phyloP scores from a whole-genome alignment of 441 rosid genomes.

The Capsella rubella region DNA sequence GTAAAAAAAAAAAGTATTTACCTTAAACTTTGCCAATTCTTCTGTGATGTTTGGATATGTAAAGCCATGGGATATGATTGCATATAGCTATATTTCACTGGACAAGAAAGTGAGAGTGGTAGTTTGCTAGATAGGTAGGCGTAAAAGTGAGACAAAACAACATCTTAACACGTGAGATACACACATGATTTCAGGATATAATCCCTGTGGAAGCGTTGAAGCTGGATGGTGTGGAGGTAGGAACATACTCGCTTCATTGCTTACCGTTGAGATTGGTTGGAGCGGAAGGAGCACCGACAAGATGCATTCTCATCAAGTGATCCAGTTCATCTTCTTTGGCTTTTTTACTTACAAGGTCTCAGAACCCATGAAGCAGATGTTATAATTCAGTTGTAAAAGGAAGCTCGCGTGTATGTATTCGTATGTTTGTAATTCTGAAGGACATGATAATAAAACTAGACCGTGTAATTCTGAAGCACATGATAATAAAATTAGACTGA shows the following conservation, averaged over 20 bases:
- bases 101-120: constrained; percentile 22
- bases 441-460: too few species aligned
- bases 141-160: background rate
- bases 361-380: constrained; percentile 11
- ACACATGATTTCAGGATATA: constrained; percentile 52
- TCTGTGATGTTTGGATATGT: constrained; percentile 18
- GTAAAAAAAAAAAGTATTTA: background rate
- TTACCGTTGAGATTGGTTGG: constrained; percentile 67
- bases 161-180: background rate
- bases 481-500: background rate
- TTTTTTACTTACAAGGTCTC: constrained; percentile 2
- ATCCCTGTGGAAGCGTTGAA: constrained; percentile 76
- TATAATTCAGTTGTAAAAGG: constrained; percentile 6
- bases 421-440: background rate
- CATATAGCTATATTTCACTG: constrained; percentile 8
- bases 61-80: constrained; percentile 5
- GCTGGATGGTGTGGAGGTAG: constrained; percentile 61
- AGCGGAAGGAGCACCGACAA: constrained; percentile 67
- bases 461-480: background rate
- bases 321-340: constrained; percentile 8
- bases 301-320: constrained; percentile 78
- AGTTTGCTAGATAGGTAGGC: background rate
- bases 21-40: constrained; percentile 1
- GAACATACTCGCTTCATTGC: constrained; percentile 64
- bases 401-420: too few species aligned